Conservation (phyloP, 352 stramenopile species). For the Globisporangium polare region DNA sequence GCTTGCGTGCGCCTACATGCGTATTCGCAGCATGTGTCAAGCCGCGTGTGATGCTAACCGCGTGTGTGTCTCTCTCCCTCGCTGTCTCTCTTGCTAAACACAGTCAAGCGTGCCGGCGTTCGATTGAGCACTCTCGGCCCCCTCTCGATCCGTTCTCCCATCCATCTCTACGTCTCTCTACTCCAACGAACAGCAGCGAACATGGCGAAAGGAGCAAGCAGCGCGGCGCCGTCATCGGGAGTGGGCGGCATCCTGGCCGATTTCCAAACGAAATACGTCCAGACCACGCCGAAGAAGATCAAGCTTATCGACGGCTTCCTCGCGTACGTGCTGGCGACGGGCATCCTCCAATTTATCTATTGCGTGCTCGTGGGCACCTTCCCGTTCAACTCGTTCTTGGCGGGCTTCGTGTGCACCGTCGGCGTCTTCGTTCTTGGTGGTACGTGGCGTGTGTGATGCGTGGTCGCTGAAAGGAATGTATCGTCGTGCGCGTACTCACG, state of each 20-base stretch:
- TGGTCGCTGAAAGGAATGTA: not conserved
- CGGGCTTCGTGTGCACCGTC: constrained; percentile 87
- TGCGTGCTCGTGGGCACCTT: constrained; percentile 87
- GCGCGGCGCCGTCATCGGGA: constrained; percentile 27
- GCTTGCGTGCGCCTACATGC: not conserved
- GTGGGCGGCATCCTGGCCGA: constrained; percentile 57
- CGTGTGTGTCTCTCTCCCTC: not conserved
- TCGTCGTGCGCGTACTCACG: not conserved
- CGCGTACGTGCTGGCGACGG: constrained; percentile 84
- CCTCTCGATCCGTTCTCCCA: not conserved
- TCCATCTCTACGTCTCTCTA: not conserved
- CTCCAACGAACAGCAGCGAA: not conserved
- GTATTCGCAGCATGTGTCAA: not conserved
- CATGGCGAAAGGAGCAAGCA: constrained; percentile 26
- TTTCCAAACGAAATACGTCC: constrained; percentile 71
- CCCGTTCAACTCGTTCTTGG: constrained; percentile 92
- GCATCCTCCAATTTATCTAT: constrained; percentile 91
- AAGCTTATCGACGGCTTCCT: constrained; percentile 91
- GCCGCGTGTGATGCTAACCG: not conserved
- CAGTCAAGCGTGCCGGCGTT: constrained; percentile 7
- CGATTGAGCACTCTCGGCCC: not conserved
- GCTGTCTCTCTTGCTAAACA: not conserved
- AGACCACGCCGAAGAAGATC: constrained; percentile 85
- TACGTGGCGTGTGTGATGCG: constrained; percentile 22
- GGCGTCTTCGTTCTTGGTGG: constrained; percentile 88